Base-by-base conservation (phyloP, 1,284 basidiomycete genomes). In the Coniferiporia sulphurascens region DNA sequence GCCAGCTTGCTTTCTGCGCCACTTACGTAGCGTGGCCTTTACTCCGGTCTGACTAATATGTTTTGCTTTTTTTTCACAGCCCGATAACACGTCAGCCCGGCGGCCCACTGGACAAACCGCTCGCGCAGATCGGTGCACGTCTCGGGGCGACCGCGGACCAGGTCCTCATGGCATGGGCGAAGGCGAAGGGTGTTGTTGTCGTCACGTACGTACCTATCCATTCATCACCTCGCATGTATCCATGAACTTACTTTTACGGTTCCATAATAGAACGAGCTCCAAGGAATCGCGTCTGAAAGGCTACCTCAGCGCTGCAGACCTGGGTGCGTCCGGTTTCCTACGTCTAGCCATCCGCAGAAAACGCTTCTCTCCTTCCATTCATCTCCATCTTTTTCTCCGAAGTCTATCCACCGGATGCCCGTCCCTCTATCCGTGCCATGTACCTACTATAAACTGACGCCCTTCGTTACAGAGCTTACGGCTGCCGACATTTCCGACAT, bases 121-220 rank as follows among this genome's bases (percentile, higher is more conserved):
- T 91, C 44, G 72, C 77, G 22, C 72, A 74, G 6, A 82, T 88
- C 34, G 82, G 85, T 0, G 71, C 80, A 43, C 74, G 81, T 13
- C 75, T 84, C 21, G 76, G 76, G 2, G 83, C 78, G 12, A 80
- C 83, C 1, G 75, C 82, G 0, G 86, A 85, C 52, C 88, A 91
- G 68, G 79, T 91, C 8, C 74, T 91, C 7, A 73, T 89, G 38
- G 78, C 83, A 1, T 88, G 87, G 87, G 78, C 81, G 0, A 81
- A 81, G 64, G 73, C 78, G 43, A 89, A 89, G 65, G 86, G 84
- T 15, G 82, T 80, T 2, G 80, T 86, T 0, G 79, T 83, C 54
- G 79, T 89, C 55, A 88, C 85, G 81, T 87, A 72, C 44, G 81
- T 71, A 5, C 45, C 58, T 44, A n/a, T n/a, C 56, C 36, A n/a